Evolutionary conservation across 2,329 filamentous ascomycete genomes (phyloP).

Genomic region (Diaporthe nobilis): DNA sequence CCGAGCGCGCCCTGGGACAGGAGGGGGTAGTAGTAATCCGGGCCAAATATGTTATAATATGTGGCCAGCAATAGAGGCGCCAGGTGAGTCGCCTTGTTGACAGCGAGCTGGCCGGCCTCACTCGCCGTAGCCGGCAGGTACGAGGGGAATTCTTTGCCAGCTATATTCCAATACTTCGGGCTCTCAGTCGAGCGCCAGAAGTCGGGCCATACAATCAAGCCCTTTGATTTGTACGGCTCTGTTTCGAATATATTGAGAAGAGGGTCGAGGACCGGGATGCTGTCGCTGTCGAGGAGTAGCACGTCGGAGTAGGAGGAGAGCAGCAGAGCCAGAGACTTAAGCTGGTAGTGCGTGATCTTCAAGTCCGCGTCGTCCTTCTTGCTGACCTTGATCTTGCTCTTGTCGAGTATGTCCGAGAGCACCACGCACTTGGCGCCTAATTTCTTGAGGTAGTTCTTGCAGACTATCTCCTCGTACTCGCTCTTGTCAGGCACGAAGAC

Average conservation of each 20-base stretch:
- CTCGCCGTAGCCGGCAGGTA: constrained; percentile 41
- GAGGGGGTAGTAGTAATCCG: constrained; percentile 64
- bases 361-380: constrained; percentile 32
- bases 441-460: constrained; percentile 48
- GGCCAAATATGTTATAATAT: constrained; percentile 70
- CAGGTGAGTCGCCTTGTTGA: constrained; percentile 62
- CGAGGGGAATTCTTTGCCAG: constrained; percentile 52
- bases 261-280: constrained; percentile 60
- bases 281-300: constrained; percentile 71
- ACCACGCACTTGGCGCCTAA: constrained; percentile 52
- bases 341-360: constrained; percentile 58
- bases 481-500: constrained; percentile 52
- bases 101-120: constrained; percentile 64
- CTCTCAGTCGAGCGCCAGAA: constrained; percentile 62
- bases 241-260: constrained; percentile 60
- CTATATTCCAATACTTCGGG: constrained; percentile 60
- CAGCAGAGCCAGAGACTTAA: constrained; percentile 70
- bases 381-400: constrained; percentile 44
- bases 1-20: constrained; percentile 59
- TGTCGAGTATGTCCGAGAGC: constrained; percentile 52
- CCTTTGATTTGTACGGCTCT: constrained; percentile 65
- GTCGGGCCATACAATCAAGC: constrained; percentile 71
- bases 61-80: constrained; percentile 62
- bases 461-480: constrained; percentile 51
- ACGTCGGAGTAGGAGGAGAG: constrained; percentile 72